Conservation (phyloP, 2,329 filamentous ascomycete species). For the Daldinia eschscholtzii region DNA sequence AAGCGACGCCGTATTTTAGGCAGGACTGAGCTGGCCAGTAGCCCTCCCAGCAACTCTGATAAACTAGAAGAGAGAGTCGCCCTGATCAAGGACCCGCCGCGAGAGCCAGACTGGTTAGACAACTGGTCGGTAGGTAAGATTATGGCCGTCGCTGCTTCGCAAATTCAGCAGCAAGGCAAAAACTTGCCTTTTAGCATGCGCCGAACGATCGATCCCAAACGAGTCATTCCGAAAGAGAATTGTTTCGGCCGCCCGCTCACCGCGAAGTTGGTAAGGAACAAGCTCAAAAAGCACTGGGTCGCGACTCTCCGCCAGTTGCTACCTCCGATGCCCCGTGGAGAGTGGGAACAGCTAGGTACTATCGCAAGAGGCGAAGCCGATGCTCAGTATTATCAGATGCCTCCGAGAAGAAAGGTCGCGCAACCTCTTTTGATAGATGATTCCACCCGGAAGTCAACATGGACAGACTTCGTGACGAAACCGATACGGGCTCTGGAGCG, state of each 20-base stretch:
- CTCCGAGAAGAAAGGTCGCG: constrained; percentile 54
- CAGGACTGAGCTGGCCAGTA: constrained; percentile 55
- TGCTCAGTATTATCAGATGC: constrained; percentile 55
- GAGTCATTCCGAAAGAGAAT: constrained; percentile 58
- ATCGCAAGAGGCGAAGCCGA: constrained; percentile 60
- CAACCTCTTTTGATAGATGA: not conserved
- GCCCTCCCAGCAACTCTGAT: constrained; percentile 57
- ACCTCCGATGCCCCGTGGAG: constrained; percentile 65
- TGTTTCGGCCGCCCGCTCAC: constrained; percentile 64
- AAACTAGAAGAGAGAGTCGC: constrained; percentile 54
- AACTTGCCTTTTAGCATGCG: constrained; percentile 48
- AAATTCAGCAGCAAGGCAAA: constrained; percentile 53
- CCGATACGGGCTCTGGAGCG: constrained; percentile 58
- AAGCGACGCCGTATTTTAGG: constrained; percentile 62
- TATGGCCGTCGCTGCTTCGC: constrained; percentile 57
- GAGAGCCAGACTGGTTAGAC: constrained; percentile 58
- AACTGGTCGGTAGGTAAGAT: constrained; percentile 65
- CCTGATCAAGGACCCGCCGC: constrained; percentile 5
- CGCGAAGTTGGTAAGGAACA: constrained; percentile 57
- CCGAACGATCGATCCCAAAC: constrained; percentile 54
- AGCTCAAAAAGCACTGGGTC: constrained; percentile 64
- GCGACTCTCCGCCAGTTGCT: constrained; percentile 60
- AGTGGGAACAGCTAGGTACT: constrained; percentile 68
- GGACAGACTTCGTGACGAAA: constrained; percentile 58
- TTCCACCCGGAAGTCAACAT: constrained; percentile 55